Evolutionary conservation across 495 filamentous ascomycete species (phyloP).

Genomic region (Talaromyces stipitatus): DNA sequence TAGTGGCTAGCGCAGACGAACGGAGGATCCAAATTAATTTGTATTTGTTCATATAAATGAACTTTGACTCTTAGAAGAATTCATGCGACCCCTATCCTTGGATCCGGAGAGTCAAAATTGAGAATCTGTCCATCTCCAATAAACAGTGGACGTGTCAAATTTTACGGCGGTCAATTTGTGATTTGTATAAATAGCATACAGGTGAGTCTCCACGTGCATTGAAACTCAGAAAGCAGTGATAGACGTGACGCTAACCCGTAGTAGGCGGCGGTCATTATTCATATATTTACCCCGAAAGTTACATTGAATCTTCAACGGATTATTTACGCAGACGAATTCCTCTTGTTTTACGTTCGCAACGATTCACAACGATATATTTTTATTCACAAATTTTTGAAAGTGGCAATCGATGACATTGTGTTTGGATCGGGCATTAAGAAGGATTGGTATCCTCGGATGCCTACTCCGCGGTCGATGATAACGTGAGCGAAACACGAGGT

Average conservation of each 20-base stretch:
- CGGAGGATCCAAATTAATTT: background rate
- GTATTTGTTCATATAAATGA: background rate
- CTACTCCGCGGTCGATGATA: background rate
- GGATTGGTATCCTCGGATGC: conserved; percentile 2
- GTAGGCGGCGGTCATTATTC: background rate
- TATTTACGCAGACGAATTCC: background rate
- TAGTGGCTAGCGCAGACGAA: background rate
- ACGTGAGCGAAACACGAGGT: background rate
- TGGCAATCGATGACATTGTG: background rate
- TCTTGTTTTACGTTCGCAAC: background rate
- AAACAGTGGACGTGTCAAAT: background rate
- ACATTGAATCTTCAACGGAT: background rate
- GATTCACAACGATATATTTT: background rate
- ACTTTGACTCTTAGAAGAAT: background rate
- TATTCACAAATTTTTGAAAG: background rate
- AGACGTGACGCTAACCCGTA: background rate
- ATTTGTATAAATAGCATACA: background rate
- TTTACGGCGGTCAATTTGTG: background rate
- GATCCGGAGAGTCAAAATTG: background rate
- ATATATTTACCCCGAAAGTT: background rate
- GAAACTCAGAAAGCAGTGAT: background rate
- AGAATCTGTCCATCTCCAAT: background rate
- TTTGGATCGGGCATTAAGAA: background rate
- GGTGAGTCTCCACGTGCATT: background rate
- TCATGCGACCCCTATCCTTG: background rate